Percentiles rank a stretch among this genome's conserved stretches.
Conservation (phyloP, 352 stramenopile species). For the Phytophthora fragariaefolia region DNA sequence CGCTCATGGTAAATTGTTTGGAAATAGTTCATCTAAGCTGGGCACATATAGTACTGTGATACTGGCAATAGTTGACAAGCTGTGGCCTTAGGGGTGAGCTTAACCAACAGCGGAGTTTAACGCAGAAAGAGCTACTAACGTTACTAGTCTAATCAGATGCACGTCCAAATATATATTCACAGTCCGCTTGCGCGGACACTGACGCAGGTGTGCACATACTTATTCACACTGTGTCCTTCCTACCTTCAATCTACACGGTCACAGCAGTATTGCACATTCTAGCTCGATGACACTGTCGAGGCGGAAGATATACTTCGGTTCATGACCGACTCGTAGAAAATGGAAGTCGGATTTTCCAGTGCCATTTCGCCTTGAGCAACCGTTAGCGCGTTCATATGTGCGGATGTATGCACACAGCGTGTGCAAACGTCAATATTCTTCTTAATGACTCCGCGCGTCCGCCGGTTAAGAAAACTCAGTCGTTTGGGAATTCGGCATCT, state of each 20-base stretch:
- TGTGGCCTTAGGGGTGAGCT: too few relatives aligned
- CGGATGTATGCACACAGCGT: slow-evolving; percentile 40
- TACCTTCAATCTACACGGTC: too few relatives aligned
- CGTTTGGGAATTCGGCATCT: slow-evolving; percentile 45
- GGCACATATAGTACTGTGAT: too few relatives aligned
- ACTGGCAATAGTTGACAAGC: too few relatives aligned
- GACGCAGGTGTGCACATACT: slow-evolving; percentile 17
- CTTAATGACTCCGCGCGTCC: slow-evolving; percentile 40
- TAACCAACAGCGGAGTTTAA: too few relatives aligned
- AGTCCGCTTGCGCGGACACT: too few relatives aligned
- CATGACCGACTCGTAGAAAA: slow-evolving; percentile 40
- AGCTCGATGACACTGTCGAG: slow-evolving; percentile 28
- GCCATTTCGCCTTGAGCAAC: slow-evolving; percentile 42
- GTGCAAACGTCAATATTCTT: slow-evolving; percentile 46
- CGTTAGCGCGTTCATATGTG: slow-evolving; percentile 35
- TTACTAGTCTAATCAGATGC: too few relatives aligned
- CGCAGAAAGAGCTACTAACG: too few relatives aligned
- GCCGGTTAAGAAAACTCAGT: slow-evolving; percentile 44
- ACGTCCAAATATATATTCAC: too few relatives aligned
- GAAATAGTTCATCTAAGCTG: too few relatives aligned
- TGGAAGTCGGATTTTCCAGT: slow-evolving; percentile 37
- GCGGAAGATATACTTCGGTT: slow-evolving; percentile 28
- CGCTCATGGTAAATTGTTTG: too few relatives aligned
- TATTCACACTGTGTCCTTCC: slow-evolving; percentile 8
- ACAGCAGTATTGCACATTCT: too few relatives aligned